Evolutionary conservation across 225 moss, liverwort and hornwort genomes (phyloP).

Genomic region (Marchantia paleacea): DNA sequence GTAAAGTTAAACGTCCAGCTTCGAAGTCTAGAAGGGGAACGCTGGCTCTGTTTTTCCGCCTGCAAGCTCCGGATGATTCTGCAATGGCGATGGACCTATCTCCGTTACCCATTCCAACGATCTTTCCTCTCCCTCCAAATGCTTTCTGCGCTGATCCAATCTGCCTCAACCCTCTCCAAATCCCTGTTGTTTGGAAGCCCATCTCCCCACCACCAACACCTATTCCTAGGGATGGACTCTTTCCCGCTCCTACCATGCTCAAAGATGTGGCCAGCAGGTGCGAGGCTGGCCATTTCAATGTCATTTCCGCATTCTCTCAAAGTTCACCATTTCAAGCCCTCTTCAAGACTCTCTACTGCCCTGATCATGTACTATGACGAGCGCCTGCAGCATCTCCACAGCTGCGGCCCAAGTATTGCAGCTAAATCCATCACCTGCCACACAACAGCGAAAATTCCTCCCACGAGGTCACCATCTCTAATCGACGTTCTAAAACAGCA

Average conservation of each 20-base stretch:
- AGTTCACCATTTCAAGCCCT: background rate
- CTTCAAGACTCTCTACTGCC: background rate
- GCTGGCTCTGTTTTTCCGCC: background rate
- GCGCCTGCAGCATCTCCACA: background rate
- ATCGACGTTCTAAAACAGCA: too few species aligned
- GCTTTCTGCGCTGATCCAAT: slow-evolving; percentile 20
- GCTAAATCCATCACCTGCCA: background rate
- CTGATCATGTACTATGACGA: background rate
- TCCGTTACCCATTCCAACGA: slow-evolving; percentile 8
- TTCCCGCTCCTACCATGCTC: slow-evolving; percentile 35
- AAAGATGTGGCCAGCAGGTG: slow-evolving; percentile 19
- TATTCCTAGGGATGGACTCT: slow-evolving; percentile 22
- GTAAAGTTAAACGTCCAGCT: slow-evolving; percentile 6
- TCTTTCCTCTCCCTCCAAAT: slow-evolving; percentile 13
- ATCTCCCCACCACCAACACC: slow-evolving; percentile 17
- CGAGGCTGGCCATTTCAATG: slow-evolving; percentile 18
- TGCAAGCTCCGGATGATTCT: background rate
- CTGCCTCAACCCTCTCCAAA: slow-evolving; percentile 19
- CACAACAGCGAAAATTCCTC: background rate
- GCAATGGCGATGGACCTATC: background rate
- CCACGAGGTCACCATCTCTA: background rate
- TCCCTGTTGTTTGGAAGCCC: slow-evolving; percentile 7
- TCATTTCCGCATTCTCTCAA: slow-evolving; percentile 24
- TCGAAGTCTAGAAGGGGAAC: background rate
- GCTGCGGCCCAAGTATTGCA: background rate